Conservation (phyloP, 2,329 filamentous ascomycete species). For the Cladosporium halotolerans region DNA sequence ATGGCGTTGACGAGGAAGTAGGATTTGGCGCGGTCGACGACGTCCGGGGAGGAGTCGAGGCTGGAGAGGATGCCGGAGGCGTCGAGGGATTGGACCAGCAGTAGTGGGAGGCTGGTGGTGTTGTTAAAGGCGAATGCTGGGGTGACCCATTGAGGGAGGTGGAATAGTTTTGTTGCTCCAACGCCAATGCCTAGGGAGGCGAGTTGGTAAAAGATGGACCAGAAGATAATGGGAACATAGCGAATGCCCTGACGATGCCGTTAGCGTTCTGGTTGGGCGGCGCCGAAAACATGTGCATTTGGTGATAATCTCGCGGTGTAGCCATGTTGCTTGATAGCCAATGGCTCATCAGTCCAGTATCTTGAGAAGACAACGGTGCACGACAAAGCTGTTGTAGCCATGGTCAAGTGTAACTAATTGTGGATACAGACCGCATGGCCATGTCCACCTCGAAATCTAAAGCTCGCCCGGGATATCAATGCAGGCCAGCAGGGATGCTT, state of each 20-base stretch:
- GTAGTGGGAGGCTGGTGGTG: conserved; percentile 48
- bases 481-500: conserved; percentile 24
- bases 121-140: conserved; percentile 53
- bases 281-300: too few relatives aligned
- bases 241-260: conserved; percentile 10
- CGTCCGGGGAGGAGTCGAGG: conserved; percentile 39
- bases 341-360: neutral
- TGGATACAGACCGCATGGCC: neutral
- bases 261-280: neutral
- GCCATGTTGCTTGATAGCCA: neutral
- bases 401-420: neutral
- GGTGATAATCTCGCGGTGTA: too few relatives aligned
- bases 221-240: conserved; percentile 34
- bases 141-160: conserved; percentile 48
- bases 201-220: conserved; percentile 46
- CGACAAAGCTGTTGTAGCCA: neutral
- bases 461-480: too few relatives aligned
- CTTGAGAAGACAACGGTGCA: too few relatives aligned
- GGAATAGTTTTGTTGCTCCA: conserved; percentile 39
- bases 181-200: conserved; percentile 45
- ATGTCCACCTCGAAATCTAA: too few relatives aligned
- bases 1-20: conserved; percentile 63
- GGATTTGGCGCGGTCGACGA: conserved; percentile 54
- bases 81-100: conserved; percentile 48
- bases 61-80: conserved; percentile 51